Percentiles rank a stretch among this genome's conserved stretches.
Evolutionary conservation across 345 rosid genomes (phyloP).

Genomic region (Hirschfeldia incana): DNA sequence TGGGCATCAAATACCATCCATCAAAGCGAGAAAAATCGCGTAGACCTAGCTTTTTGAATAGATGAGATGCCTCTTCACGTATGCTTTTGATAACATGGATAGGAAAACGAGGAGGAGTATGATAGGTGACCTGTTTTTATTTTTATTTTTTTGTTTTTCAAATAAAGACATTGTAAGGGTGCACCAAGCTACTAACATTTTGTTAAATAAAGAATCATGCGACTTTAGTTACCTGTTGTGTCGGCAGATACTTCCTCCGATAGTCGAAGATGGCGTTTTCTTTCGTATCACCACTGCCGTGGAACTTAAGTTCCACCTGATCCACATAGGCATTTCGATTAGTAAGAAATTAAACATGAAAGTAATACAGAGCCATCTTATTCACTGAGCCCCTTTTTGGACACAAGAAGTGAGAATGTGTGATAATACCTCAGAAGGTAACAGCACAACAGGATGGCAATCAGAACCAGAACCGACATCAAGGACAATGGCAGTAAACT

Average conservation of each 20-base stretch:
- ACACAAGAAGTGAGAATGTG: slow-evolving; percentile 11
- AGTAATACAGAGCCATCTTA: neutral
- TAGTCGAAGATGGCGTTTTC: slow-evolving; percentile 90
- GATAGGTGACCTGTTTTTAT: slow-evolving; percentile 74
- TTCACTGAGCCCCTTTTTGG: neutral
- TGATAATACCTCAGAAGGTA: slow-evolving; percentile 84
- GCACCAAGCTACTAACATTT: neutral
- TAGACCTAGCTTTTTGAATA: slow-evolving; percentile 71
- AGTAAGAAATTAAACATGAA: slow-evolving; percentile 8
- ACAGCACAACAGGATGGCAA: slow-evolving; percentile 72
- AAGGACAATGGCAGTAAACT: slow-evolving; percentile 89
- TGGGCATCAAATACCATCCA: slow-evolving; percentile 89
- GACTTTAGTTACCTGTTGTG: slow-evolving; percentile 66
- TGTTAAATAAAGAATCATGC: neutral
- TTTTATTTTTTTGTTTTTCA: too few species aligned
- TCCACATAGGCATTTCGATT: slow-evolving; percentile 29
- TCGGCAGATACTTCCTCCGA: slow-evolving; percentile 91
- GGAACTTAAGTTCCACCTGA: slow-evolving; percentile 89
- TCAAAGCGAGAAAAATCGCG: slow-evolving; percentile 93
- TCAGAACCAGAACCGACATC: slow-evolving; percentile 82
- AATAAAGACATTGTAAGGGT: neutral
- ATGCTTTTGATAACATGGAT: slow-evolving; percentile 63
- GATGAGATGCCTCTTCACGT: slow-evolving; percentile 77
- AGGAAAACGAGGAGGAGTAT: slow-evolving; percentile 95
- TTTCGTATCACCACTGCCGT: slow-evolving; percentile 56